These are phyloP conservation scores for Coffea canephora DNA, from an alignment of 257 asterid species.

Conservation along the genomic window DNA sequence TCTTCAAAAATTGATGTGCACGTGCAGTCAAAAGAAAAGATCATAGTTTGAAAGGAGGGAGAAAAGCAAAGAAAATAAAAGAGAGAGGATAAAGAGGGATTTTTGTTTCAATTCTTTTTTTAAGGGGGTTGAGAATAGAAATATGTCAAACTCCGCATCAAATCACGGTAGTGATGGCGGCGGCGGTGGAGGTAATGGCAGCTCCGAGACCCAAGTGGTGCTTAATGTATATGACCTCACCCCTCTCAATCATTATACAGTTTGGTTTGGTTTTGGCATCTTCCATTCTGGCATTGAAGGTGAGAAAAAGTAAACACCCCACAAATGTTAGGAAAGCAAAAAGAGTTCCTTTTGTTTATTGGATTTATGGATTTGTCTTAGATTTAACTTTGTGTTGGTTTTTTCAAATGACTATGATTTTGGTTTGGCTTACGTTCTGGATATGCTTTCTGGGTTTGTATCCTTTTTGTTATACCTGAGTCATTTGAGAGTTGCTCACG, in stretches of 20 bases:
- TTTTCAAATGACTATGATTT: background rate
- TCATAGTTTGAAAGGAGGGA: background rate
- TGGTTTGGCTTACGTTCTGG: constrained; percentile 1
- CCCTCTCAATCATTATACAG: constrained; percentile 37
- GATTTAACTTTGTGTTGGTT: background rate
- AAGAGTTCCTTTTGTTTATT: background rate
- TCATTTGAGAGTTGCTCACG: background rate
- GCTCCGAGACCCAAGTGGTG: constrained; percentile 36
- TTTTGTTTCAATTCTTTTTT: background rate
- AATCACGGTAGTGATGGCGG: background rate
- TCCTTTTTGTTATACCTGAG: background rate
- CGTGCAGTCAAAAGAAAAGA: constrained; percentile 1
- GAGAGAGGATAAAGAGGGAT: background rate
- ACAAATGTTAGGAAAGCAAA: background rate
- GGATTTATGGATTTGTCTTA: background rate
- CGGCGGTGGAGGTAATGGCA: constrained; percentile 8
- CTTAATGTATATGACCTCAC: constrained; percentile 53
- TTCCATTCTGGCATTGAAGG: constrained; percentile 63
- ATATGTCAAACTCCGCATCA: constrained; percentile 18
- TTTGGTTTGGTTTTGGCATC: constrained; percentile 52
- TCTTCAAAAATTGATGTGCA: background rate
- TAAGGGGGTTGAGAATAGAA: background rate
- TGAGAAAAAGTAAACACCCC: constrained; percentile 7
- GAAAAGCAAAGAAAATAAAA: background rate
- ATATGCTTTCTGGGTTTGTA: background rate